Percentiles rank a stretch among this genome's conserved stretches.
Evolutionary conservation across 345 rosid genomes (phyloP).

Genomic region (Brassica carinata): DNA sequence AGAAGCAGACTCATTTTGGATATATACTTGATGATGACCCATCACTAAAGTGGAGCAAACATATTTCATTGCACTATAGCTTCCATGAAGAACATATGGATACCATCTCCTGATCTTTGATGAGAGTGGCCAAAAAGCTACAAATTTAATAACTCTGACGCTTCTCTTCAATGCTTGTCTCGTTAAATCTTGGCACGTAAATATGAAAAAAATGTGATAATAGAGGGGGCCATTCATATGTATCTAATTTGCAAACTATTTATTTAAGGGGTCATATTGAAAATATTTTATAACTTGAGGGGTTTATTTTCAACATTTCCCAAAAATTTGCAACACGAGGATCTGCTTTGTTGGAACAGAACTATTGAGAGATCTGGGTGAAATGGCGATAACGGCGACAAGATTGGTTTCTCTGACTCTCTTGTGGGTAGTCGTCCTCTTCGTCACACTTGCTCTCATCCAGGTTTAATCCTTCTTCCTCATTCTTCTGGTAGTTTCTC

Average conservation of each 20-base stretch:
- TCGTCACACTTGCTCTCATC: conserved; percentile 65
- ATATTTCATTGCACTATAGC: too few relatives aligned
- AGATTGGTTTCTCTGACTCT: conserved; percentile 52
- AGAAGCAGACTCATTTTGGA: too few relatives aligned
- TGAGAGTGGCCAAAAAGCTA: too few relatives aligned
- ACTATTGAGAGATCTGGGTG: conserved; percentile 13
- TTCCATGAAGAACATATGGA: too few relatives aligned
- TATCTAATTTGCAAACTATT: neutral
- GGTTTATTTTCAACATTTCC: neutral
- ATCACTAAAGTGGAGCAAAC: too few relatives aligned
- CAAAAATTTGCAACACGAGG: neutral
- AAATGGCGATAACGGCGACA: conserved; percentile 59
- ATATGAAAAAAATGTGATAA: neutral
- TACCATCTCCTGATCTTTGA: too few relatives aligned
- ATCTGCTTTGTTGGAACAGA: neutral
- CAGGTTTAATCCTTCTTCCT: conserved; percentile 50
- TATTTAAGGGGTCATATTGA: neutral
- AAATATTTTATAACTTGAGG: neutral
- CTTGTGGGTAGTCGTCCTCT: conserved; percentile 60
- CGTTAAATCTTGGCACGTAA: too few relatives aligned
- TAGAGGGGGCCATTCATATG: neutral
- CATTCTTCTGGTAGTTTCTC: neutral
- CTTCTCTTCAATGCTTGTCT: too few relatives aligned
- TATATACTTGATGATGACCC: too few relatives aligned
- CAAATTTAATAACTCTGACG: too few relatives aligned